These are phyloP conservation scores for Auriculariales sp. DNA, from an alignment of 768 basidiomycete species.

Conservation along the genomic window DNA sequence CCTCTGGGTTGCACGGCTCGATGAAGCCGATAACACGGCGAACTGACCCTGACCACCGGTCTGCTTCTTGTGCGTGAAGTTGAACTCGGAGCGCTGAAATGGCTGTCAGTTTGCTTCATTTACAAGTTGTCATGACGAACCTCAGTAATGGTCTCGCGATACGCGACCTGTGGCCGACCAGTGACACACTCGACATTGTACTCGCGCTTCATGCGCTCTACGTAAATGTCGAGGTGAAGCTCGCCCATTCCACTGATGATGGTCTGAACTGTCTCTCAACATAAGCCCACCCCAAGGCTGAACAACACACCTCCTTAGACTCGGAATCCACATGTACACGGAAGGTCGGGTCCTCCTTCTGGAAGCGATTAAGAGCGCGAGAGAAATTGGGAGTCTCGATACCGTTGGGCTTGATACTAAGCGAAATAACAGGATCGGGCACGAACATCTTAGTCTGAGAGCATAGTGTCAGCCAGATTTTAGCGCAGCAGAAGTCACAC, in stretches of 20 bases:
- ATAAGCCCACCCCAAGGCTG: not conserved
- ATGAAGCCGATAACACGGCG: constrained; percentile 84
- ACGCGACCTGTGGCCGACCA: constrained; percentile 92
- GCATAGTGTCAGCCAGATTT: not conserved
- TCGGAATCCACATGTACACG: constrained; percentile 89
- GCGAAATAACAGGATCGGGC: constrained; percentile 94
- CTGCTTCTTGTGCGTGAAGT: constrained; percentile 95
- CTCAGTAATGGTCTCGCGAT: constrained; percentile 89
- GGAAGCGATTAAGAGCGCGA: constrained; percentile 90
- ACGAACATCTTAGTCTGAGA: constrained; percentile 92
- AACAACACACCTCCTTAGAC: constrained; percentile 64
- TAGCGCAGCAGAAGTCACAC: constrained; percentile 11
- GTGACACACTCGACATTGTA: constrained; percentile 89
- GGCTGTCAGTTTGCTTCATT: too few relatives aligned
- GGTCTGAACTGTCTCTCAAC: constrained; percentile 34
- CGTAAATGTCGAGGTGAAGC: constrained; percentile 95
- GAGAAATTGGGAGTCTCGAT: constrained; percentile 94
- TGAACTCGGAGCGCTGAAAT: constrained; percentile 67
- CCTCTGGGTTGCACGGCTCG: constrained; percentile 63
- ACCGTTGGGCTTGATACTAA: constrained; percentile 83
- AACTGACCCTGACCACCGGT: constrained; percentile 95
- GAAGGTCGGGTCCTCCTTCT: constrained; percentile 98
- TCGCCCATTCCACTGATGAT: constrained; percentile 99
- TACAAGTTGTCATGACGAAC: too few relatives aligned
- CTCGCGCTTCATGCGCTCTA: constrained; percentile 96